Evolutionary conservation across 1,284 basidiomycete species (phyloP), one percentile per base, ranked within the genome.

Genomic region (Tilletia caries): DNA sequence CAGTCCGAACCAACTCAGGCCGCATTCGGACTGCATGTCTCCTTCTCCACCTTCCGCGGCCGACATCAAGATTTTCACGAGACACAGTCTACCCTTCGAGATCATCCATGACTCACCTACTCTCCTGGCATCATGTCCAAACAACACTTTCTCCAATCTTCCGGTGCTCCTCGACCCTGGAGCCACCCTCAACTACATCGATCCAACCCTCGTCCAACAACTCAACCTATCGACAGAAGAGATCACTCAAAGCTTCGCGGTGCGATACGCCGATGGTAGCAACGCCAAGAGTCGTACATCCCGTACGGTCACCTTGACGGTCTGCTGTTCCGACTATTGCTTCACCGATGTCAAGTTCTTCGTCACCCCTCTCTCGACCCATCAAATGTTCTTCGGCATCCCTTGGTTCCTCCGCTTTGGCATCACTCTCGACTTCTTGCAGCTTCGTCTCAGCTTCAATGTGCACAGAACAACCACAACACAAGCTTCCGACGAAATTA

Each of bases 301-400:
- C 2, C 54, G 25, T 18, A 58, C 29, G 27, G 54, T 32, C 23
- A 58, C 54, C 54, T 25, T 58, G 15, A 32, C 25, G 20, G 27
- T 58, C 25, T 58, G 54, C 54, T 58, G 54, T 33, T 29, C 25
- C 54, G 29, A 32, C 18, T 18, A 29, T 33, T 32, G 29, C 23
- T 58, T 58, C 27, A 3, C 23, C 25, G 27, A 58, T 32, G 54
- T 58, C 54, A 58, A 58, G 54, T 58, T 58, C 54, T 32, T 13
- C 27, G 27, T 58, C 54, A 29, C 20, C 54, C 54, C 54, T 33
- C 54, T 58, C 54, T 13, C n/a, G 10, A 58, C 54, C n/a, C 54
- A 58, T 58, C 54, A 23, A 20, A 58, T 58, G 20, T 58, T 58
- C 20, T 25, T 58, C 27, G 54, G 54, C 54, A 58, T 58, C 29